phyloP scores from a whole-genome alignment of 1,139 yeast species.

The Saccharomycopsis hybrid region DNA sequence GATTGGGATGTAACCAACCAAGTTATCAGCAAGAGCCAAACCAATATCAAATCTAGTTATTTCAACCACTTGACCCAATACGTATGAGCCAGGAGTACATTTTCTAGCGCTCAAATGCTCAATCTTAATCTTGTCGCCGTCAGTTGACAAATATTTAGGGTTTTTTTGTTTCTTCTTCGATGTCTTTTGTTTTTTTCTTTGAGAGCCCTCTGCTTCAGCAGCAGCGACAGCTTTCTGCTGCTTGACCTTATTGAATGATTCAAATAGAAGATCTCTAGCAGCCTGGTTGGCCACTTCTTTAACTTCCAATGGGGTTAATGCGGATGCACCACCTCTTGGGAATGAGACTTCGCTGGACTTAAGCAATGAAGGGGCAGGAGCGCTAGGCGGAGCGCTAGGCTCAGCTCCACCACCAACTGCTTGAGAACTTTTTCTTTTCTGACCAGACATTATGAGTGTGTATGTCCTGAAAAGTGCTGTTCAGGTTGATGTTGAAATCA shows the following conservation, averaged over 20 bases:
- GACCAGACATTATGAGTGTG: conserved; percentile 21
- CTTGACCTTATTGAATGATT: conserved; percentile 23
- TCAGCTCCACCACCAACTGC: conserved; percentile 10
- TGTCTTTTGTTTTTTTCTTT: conserved; percentile 35
- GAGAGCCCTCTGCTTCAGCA: conserved; percentile 25
- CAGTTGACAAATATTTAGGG: conserved; percentile 18
- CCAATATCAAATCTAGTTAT: conserved; percentile 60
- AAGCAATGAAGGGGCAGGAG: conserved; percentile 10
- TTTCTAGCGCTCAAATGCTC: conserved; percentile 59
- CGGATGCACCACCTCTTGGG: conserved; percentile 93
- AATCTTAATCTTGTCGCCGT: conserved; percentile 34
- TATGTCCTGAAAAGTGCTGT: too few relatives aligned
- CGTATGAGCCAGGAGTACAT: conserved; percentile 61
- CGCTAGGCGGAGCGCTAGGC: background rate
- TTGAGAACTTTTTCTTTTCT: conserved; percentile 30
- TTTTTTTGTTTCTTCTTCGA: conserved; percentile 26
- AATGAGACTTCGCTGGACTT: conserved; percentile 53
- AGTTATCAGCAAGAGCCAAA: conserved; percentile 74
- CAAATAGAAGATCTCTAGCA: conserved; percentile 72
- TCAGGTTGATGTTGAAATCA: background rate
- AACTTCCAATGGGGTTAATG: conserved; percentile 81
- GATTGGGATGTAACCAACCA: conserved; percentile 74
- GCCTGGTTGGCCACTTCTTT: conserved; percentile 93
- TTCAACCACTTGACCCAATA: conserved; percentile 67
- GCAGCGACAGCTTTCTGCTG: conserved; percentile 25